Percentiles rank a stretch among this genome's conserved stretches.
Evolutionary conservation across 192 early-diverging fungal species (phyloP).

Genomic region (Gonapodya prolifera): DNA sequence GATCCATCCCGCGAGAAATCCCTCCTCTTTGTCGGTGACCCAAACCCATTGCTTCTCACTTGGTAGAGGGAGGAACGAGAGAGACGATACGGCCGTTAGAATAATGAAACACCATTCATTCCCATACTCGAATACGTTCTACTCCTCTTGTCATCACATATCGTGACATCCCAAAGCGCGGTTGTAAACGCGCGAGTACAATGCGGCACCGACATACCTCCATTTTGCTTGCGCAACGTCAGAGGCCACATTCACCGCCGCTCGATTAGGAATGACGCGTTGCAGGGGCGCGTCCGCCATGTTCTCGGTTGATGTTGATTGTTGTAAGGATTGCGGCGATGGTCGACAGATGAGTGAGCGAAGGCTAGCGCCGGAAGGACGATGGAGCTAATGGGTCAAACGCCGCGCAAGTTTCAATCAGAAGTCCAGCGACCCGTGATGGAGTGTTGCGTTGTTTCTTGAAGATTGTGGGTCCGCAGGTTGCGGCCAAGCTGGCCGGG

Average conservation of each 20-base stretch:
- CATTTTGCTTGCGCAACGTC: constrained; percentile 4
- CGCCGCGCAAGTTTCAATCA: too few species aligned
- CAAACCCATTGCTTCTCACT: constrained; percentile 93
- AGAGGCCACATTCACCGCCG: neutral
- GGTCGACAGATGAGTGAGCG: too few species aligned
- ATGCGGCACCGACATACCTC: neutral
- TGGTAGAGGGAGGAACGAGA: neutral
- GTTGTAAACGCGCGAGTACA: too few species aligned
- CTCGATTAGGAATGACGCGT: neutral
- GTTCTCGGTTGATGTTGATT: too few species aligned
- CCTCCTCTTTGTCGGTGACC: constrained; percentile 84
- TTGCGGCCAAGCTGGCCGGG: too few species aligned
- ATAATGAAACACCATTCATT: neutral
- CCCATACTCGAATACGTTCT: neutral
- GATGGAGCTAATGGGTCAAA: too few species aligned
- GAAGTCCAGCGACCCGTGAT: too few species aligned
- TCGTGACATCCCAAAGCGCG: neutral
- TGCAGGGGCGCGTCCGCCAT: neutral
- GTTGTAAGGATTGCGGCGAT: too few species aligned
- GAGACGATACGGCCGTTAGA: neutral
- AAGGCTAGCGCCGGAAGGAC: too few species aligned
- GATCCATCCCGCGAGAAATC: constrained; percentile 77
- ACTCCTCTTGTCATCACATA: neutral
- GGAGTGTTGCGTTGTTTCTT: too few species aligned
- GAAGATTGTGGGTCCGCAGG: too few species aligned